Evolutionary conservation across 2,329 filamentous ascomycete genomes (phyloP), one percentile per base, ranked within the genome.

Genomic region (Claviceps fusiformis): DNA sequence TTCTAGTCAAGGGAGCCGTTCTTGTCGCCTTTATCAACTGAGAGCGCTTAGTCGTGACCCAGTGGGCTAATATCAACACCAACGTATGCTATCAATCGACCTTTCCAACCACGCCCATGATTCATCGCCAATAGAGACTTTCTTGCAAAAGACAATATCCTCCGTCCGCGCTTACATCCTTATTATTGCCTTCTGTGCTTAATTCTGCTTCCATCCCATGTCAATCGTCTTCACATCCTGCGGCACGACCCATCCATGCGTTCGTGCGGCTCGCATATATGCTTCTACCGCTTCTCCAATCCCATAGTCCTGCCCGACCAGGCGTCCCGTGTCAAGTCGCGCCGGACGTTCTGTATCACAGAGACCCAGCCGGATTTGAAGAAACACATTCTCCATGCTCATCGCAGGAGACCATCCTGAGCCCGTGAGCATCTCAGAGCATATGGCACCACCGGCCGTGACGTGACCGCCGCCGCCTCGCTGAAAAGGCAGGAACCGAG

Each of bases 381-480:
- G 67, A 15, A 96, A 71, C 3, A 95, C 83, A 53, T 82, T 85
- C 65, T 95, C 90, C 60, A 95, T 83, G 19, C 80, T 82, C 52
- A 77, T 81, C 1, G 79, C 83, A 0, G 86, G 82, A 27, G 77
- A 82, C 91, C 91, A 96, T 31, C 90, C 91, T 7, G 81, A 80
- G 67, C 85, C 89, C 1, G 90, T 95, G 58, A 95, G 75, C 5
- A 93, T 75, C 68, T 93, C 85, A 82, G 95, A 91, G 67, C 80
- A 83, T 71, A 96, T 81, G 1, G 90, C 87, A 1, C 91, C 91
- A 29, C 91, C 91, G 1, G 76, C 72, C 0, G 91, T 95, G 57
- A 96, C 85, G 66, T 95, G 88, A 0, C 90, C 90, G 29, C 91
- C 91, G 24, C 90, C 91, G 5, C 89, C 89, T 5, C 73, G 62